phyloP scores from a whole-genome alignment of 371 early-diverging fungal genomes.

The Mucor saturninus region DNA sequence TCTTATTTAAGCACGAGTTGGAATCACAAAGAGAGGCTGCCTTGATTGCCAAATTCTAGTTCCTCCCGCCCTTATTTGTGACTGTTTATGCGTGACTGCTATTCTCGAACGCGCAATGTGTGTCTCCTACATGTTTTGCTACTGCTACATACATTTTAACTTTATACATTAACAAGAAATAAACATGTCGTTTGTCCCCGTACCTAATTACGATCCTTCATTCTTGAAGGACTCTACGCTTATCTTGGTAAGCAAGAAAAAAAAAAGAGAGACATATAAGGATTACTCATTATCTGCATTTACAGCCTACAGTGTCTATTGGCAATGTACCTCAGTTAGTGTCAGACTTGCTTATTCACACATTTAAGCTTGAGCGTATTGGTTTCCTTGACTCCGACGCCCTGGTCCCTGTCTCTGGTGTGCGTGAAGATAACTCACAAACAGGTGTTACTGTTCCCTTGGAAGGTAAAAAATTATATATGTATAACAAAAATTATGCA shows the following conservation, averaged over 20 bases:
- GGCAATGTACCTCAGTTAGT: slow-evolving; percentile 83
- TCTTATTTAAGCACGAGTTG: slow-evolving; percentile 11
- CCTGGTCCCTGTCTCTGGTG: slow-evolving; percentile 61
- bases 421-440: slow-evolving; percentile 30
- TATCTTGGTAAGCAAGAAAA: slow-evolving; percentile 37
- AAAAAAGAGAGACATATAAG: too few species aligned
- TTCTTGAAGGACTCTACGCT: slow-evolving; percentile 49
- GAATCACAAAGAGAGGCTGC: slow-evolving; percentile 16
- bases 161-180: slow-evolving; percentile 1
- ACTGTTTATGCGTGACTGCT: too few species aligned
- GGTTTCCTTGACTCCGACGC: slow-evolving; percentile 67
- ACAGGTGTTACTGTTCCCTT: slow-evolving; percentile 46
- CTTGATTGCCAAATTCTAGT: slow-evolving; percentile 5
- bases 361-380: slow-evolving; percentile 64
- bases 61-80: too few species aligned
- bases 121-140: background rate
- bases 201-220: slow-evolving; percentile 41
- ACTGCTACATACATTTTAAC: background rate
- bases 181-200: slow-evolving; percentile 44
- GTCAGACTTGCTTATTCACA: slow-evolving; percentile 72
- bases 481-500: background rate
- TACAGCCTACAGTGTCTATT: slow-evolving; percentile 74
- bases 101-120: slow-evolving; percentile 11
- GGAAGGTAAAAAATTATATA: slow-evolving; percentile 43
- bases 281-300: background rate